Percentiles rank a stretch among this genome's conserved stretches.
These are phyloP conservation scores for Endothia cerciana DNA, from an alignment of 2,329 filamentous ascomycete species.

Conservation along the genomic window DNA sequence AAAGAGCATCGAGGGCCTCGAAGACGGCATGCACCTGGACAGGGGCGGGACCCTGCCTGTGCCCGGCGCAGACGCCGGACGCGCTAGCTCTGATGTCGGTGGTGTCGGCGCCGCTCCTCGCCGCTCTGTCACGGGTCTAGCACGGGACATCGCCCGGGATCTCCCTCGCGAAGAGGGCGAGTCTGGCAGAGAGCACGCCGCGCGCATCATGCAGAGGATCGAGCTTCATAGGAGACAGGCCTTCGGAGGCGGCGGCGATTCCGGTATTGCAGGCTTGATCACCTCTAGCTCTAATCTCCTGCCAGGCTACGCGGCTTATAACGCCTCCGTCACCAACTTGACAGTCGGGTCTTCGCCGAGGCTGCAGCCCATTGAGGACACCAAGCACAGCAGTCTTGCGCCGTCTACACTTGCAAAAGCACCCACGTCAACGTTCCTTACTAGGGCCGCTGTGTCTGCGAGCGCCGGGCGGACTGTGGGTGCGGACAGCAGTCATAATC, in stretches of 20 bases:
- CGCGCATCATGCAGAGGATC: slow-evolving; percentile 89
- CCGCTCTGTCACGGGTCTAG: slow-evolving; percentile 60
- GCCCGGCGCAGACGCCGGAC: slow-evolving; percentile 63
- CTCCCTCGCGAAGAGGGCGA: slow-evolving; percentile 69
- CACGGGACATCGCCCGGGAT: slow-evolving; percentile 51
- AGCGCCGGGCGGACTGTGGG: slow-evolving; percentile 75
- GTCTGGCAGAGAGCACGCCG: slow-evolving; percentile 77
- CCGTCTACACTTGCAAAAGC: slow-evolving; percentile 82
- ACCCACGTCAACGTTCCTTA: slow-evolving; percentile 82
- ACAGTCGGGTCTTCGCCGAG: slow-evolving; percentile 40
- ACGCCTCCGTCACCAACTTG: slow-evolving; percentile 32
- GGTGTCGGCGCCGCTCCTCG: slow-evolving; percentile 46
- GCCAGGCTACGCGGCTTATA: slow-evolving; percentile 56
- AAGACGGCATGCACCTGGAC: slow-evolving; percentile 50
- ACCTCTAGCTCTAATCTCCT: slow-evolving; percentile 81
- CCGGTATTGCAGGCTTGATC: slow-evolving; percentile 83
- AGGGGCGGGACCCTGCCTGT: slow-evolving; percentile 67
- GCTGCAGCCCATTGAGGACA: slow-evolving; percentile 47
- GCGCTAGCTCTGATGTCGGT: slow-evolving; percentile 73
- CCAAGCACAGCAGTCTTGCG: slow-evolving; percentile 67
- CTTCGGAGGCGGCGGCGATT: slow-evolving; percentile 53
- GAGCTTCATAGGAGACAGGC: slow-evolving; percentile 84
- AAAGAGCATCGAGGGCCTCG: slow-evolving; percentile 57
- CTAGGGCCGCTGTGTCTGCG: slow-evolving; percentile 80
- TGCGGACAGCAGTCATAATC: slow-evolving; percentile 58